Percentiles rank a stretch among this genome's conserved stretches.
Conservation (phyloP, 495 filamentous ascomycete species). For the Neurospora sp. region DNA sequence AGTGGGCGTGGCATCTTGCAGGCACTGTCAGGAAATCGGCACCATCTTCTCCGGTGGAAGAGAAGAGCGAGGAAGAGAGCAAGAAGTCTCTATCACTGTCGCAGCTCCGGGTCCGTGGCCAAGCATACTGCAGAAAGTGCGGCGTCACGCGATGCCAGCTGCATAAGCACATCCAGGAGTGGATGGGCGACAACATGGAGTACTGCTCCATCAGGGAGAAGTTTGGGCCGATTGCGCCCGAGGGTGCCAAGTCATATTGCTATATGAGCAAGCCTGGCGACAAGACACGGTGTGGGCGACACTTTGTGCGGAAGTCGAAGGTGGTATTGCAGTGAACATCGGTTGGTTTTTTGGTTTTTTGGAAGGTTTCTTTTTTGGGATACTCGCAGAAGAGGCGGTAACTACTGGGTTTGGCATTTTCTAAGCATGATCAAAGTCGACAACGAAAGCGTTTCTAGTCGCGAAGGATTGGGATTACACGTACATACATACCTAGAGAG, state of each 20-base stretch:
- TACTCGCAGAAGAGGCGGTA: neutral
- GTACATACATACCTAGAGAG: neutral
- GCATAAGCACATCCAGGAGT: constrained; percentile 43
- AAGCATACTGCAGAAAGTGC: constrained; percentile 42
- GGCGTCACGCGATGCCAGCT: constrained; percentile 43
- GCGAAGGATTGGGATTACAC: neutral
- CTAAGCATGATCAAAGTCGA: neutral
- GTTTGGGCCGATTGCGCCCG: constrained; percentile 32
- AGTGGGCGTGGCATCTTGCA: constrained; percentile 44
- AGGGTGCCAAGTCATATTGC: constrained; percentile 32
- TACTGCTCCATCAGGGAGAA: constrained; percentile 43
- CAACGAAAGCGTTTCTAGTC: neutral
- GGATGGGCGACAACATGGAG: constrained; percentile 37
- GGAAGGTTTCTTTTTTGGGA: neutral
- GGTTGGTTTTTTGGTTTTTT: neutral
- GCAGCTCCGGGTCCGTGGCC: constrained; percentile 31
- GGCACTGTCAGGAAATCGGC: constrained; percentile 21
- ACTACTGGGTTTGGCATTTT: neutral
- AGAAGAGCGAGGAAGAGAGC: constrained; percentile 7
- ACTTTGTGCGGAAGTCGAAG: constrained; percentile 21
- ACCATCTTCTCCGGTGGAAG: neutral
- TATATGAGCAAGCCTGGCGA: constrained; percentile 40
- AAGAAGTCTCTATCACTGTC: constrained; percentile 14
- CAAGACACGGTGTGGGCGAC: constrained; percentile 38
- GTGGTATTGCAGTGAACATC: constrained; percentile 13